These are phyloP conservation scores for Colletotrichum sp. DNA, from an alignment of 2,329 filamentous ascomycete species.

Conservation along the genomic window DNA sequence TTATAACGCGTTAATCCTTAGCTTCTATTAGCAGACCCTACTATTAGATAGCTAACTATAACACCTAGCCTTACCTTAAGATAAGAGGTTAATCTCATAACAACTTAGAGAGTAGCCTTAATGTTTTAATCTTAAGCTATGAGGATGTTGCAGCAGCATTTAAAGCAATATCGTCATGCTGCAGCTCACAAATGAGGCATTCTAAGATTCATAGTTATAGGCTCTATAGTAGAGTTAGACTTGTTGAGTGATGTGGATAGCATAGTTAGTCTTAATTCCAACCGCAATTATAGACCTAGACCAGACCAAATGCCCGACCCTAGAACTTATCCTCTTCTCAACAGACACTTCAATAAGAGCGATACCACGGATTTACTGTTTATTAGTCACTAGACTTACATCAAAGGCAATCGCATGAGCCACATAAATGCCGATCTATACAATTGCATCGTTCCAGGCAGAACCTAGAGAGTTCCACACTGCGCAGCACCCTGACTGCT, in stretches of 20 bases:
- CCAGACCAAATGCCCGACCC: neutral
- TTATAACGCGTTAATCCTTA: no score
- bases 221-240: neutral
- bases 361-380: no score
- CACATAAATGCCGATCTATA: neutral
- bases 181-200: neutral
- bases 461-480: neutral
- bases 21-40: no score
- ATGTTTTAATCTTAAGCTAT: neutral
- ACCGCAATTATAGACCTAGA: neutral
- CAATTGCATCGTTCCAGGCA: neutral
- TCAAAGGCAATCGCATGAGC: neutral
- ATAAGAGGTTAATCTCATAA: neutral
- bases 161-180: neutral
- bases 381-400: no score
- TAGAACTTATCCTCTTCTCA: neutral
- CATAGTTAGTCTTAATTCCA: neutral
- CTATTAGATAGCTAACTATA: no score
- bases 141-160: neutral
- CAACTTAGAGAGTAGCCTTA: neutral
- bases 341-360: neutral
- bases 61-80: neutral
- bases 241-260: neutral
- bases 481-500: neutral
- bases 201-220: neutral